Evolutionary conservation across 1,284 basidiomycete genomes (phyloP).

Genomic region (Puccinia novopanici): DNA sequence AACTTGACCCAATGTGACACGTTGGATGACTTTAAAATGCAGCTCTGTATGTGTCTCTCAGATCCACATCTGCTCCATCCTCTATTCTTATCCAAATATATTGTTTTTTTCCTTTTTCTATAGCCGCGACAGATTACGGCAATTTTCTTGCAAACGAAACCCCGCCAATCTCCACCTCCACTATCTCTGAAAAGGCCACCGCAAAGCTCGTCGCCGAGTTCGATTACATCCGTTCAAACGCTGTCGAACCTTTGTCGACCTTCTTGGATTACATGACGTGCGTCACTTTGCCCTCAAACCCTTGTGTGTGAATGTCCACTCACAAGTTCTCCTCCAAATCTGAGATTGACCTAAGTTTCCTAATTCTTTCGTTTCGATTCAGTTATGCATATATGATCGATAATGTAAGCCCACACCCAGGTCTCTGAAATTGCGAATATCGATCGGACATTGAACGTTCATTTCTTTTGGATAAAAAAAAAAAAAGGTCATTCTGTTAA

Average conservation of each 20-base stretch:
- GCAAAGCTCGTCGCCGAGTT: constrained; percentile 94
- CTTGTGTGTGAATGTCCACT: neutral
- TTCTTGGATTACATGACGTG: constrained; percentile 98
- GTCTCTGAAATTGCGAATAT: neutral
- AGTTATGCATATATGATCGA: constrained; percentile 99
- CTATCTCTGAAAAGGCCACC: constrained; percentile 92
- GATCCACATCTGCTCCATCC: constrained; percentile 52
- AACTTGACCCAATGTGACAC: constrained; percentile 97
- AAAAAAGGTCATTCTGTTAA: constrained; percentile 63
- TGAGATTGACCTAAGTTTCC: neutral
- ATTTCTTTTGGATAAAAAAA: constrained; percentile 70
- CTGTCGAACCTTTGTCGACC: constrained; percentile 83
- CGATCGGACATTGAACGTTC: neutral
- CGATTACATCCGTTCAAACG: constrained; percentile 87
- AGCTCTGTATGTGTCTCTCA: constrained; percentile 57
- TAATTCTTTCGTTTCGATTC: constrained; percentile 33
- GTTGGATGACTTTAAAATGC: constrained; percentile 74
- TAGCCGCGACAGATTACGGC: constrained; percentile 95
- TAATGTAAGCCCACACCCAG: constrained; percentile 65
- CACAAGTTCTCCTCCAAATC: neutral
- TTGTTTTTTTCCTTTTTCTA: neutral
- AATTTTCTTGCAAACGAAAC: constrained; percentile 98
- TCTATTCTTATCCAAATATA: neutral
- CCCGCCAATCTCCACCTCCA: constrained; percentile 88
- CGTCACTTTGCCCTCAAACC: constrained; percentile 54